Conservation (phyloP, 2,329 filamentous ascomycete species). For the Botryotinia globosa region DNA sequence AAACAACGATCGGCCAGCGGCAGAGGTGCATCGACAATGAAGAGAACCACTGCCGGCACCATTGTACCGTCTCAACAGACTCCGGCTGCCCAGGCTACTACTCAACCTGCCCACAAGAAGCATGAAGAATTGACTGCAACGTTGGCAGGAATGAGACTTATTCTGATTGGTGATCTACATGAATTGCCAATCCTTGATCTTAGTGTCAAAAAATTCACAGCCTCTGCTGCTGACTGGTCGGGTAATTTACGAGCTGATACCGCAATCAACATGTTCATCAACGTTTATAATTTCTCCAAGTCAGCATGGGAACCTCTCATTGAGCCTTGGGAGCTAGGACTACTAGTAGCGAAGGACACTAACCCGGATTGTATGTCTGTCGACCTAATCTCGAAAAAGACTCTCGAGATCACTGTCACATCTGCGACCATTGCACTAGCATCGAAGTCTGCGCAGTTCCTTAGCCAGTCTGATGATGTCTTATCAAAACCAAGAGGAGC, state of each 20-base stretch:
- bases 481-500: constrained; percentile 87
- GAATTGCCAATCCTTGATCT: constrained; percentile 93
- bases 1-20: constrained; percentile 58
- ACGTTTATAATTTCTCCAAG: constrained; percentile 98
- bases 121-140: constrained; percentile 80
- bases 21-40: constrained; percentile 53
- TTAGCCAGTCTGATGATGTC: constrained; percentile 80
- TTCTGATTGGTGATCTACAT: constrained; percentile 92
- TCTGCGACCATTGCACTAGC: constrained; percentile 90
- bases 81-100: not conserved
- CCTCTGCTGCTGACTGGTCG: constrained; percentile 88
- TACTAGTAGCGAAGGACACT: constrained; percentile 78
- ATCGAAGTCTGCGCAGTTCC: constrained; percentile 88
- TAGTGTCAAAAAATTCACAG: constrained; percentile 84
- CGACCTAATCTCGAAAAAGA: constrained; percentile 84
- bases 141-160: constrained; percentile 84
- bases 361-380: constrained; percentile 74
- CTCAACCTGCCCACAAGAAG: constrained; percentile 44
- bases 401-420: constrained; percentile 87
- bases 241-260: constrained; percentile 82
- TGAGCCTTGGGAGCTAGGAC: constrained; percentile 93
- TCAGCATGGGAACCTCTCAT: constrained; percentile 96
- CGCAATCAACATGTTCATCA: constrained; percentile 89
- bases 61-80: constrained; percentile 25
- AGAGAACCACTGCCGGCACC: constrained; percentile 43